A percentile compares a stretch with the other conserved stretches of the same genome.
Evolutionary conservation across 2,329 filamentous ascomycete genomes (phyloP).

Genomic region (Penicillium janthinellum): DNA sequence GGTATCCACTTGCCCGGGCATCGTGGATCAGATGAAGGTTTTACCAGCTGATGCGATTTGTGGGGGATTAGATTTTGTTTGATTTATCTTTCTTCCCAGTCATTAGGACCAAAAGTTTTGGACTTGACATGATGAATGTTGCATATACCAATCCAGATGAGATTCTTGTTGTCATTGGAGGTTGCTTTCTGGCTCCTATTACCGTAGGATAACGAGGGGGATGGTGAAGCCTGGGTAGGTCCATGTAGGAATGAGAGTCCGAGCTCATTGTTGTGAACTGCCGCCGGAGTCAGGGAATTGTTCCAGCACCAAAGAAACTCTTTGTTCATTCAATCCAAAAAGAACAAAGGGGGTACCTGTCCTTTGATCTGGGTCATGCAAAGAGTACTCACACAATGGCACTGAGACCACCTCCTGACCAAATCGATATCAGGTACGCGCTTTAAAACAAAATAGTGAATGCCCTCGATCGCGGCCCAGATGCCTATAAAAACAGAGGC

Average conservation of each 20-base stretch:
- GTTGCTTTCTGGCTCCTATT: background rate
- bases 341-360: background rate
- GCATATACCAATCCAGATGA: conserved; percentile 31
- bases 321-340: background rate
- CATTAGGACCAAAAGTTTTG: conserved; percentile 31
- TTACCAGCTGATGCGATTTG: conserved; percentile 25
- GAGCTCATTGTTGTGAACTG: no score
- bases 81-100: conserved; percentile 16
- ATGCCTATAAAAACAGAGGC: background rate
- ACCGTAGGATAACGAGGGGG: background rate
- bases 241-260: no score
- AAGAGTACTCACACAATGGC: background rate
- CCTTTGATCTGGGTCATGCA: background rate
- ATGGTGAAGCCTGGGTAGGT: background rate
- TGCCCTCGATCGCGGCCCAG: background rate
- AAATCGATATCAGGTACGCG: background rate
- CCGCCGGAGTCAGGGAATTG: no score
- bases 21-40: conserved; percentile 7
- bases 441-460: background rate
- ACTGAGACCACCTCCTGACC: background rate
- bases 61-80: conserved; percentile 5
- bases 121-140: conserved; percentile 32
- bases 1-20: background rate
- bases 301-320: background rate
- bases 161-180: background rate